These are phyloP conservation scores for Solanum sitiens DNA, from an alignment of 257 asterid species.

Conservation along the genomic window DNA sequence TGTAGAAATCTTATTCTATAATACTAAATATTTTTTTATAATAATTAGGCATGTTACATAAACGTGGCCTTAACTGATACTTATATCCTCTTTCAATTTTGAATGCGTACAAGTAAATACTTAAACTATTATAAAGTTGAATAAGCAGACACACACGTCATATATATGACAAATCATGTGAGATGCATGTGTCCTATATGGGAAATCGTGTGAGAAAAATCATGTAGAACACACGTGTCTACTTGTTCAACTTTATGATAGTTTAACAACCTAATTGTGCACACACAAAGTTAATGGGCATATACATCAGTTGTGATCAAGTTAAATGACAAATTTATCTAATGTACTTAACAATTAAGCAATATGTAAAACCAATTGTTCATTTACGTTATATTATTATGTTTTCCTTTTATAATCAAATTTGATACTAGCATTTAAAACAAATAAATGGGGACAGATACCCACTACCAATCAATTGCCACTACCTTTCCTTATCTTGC, in stretches of 20 bases:
- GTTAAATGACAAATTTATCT: no score
- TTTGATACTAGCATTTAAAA: neutral
- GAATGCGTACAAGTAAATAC: no score
- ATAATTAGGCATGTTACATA: neutral
- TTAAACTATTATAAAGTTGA: neutral
- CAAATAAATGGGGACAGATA: slow-evolving; percentile 26
- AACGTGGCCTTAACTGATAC: neutral
- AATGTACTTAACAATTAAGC: neutral
- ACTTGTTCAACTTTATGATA: neutral
- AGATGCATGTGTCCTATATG: neutral
- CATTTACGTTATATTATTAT: neutral
- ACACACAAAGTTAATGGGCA: no score
- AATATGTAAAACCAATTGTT: neutral
- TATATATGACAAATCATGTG: neutral
- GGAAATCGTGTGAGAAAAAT: no score
- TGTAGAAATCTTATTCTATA: neutral
- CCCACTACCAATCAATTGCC: slow-evolving; percentile 18
- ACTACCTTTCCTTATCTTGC: slow-evolving; percentile 12
- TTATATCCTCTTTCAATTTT: rapidly evolving
- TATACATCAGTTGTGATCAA: no score
- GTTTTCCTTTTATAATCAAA: neutral
- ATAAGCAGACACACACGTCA: no score
- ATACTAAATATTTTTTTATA: neutral
- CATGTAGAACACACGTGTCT: no score
- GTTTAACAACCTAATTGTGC: neutral